A percentile compares a stretch with the other conserved stretches of the same genome.
Evolutionary conservation across 169 alveolate genomes (phyloP).

Genomic region (Besnoitia besnoiti): DNA sequence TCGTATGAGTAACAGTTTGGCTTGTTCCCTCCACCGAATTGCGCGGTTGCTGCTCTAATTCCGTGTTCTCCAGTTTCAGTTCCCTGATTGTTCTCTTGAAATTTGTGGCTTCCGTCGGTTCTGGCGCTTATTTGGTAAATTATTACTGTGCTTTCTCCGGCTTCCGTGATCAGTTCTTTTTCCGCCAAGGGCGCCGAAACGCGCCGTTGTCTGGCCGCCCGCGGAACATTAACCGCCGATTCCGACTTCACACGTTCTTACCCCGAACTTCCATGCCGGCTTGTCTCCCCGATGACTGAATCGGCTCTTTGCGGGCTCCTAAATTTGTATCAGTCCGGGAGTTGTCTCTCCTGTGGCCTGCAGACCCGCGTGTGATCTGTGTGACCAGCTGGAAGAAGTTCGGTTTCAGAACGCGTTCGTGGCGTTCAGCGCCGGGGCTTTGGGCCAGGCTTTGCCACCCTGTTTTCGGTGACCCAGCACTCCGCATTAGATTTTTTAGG

Average conservation of each 20-base stretch:
- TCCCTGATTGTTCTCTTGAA: not conserved
- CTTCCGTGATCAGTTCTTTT: not conserved
- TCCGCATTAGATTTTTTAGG: not conserved
- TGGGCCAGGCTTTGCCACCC: not conserved
- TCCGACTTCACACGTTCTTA: not conserved
- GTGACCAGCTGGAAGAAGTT: not conserved
- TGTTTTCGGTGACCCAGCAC: not conserved
- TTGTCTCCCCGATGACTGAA: not conserved
- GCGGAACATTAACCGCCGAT: not conserved
- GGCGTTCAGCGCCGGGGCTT: not conserved
- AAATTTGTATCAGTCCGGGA: not conserved
- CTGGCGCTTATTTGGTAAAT: not conserved
- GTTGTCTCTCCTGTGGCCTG: not conserved
- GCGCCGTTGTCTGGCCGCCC: slow-evolving; percentile 4
- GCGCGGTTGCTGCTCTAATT: slow-evolving; percentile 2
- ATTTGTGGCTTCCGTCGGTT: not conserved
- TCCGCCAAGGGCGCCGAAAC: not conserved
- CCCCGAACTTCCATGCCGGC: not conserved
- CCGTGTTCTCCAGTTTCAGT: not conserved
- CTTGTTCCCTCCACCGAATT: not conserved
- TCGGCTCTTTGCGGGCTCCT: not conserved
- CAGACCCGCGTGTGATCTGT: not conserved
- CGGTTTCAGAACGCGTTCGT: not conserved
- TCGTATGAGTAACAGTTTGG: not conserved
- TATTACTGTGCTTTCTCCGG: not conserved